Percentiles rank a stretch among this genome's conserved stretches.
These are phyloP conservation scores for Cladosporium cucumerinum DNA, from an alignment of 2,329 filamentous ascomycete genomes.

Conservation along the genomic window DNA sequence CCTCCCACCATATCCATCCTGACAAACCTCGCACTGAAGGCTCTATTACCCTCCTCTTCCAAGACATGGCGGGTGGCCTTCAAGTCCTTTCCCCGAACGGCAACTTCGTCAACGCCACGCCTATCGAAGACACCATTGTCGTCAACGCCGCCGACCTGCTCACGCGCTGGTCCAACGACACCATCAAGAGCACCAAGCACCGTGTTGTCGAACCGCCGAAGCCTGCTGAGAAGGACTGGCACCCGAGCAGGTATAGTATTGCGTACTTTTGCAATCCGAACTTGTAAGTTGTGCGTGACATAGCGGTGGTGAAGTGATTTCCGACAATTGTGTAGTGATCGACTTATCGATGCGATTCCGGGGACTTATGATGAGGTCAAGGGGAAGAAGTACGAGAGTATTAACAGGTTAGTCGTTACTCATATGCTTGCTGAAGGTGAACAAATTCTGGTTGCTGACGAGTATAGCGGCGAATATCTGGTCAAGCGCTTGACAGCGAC, in stretches of 20 bases:
- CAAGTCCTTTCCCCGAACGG: constrained; percentile 67
- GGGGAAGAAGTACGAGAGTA: constrained; percentile 74
- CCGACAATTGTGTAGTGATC: constrained; percentile 49
- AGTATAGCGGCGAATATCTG: constrained; percentile 69
- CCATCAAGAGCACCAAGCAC: constrained; percentile 83
- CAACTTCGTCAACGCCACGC: constrained; percentile 72
- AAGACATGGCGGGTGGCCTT: constrained; percentile 54
- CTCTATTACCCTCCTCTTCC: constrained; percentile 48
- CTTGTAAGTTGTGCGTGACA: constrained; percentile 39
- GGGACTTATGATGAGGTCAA: constrained; percentile 64
- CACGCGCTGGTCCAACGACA: constrained; percentile 83
- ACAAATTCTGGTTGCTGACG: background rate
- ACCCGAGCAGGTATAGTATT: constrained; percentile 76
- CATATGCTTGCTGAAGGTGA: no score
- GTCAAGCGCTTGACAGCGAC: constrained; percentile 75
- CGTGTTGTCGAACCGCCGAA: constrained; percentile 77
- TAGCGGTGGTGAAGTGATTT: no score
- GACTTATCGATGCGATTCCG: constrained; percentile 74
- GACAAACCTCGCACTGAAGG: background rate
- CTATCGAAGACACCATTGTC: constrained; percentile 74
- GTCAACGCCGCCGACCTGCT: constrained; percentile 84
- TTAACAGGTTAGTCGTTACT: constrained; percentile 49
- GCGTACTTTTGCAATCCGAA: constrained; percentile 94
- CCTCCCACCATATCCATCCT: background rate
- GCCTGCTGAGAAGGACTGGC: constrained; percentile 47